phyloP scores from a whole-genome alignment of 345 rosid genomes.

The Diplotaxis tenuifolia region DNA sequence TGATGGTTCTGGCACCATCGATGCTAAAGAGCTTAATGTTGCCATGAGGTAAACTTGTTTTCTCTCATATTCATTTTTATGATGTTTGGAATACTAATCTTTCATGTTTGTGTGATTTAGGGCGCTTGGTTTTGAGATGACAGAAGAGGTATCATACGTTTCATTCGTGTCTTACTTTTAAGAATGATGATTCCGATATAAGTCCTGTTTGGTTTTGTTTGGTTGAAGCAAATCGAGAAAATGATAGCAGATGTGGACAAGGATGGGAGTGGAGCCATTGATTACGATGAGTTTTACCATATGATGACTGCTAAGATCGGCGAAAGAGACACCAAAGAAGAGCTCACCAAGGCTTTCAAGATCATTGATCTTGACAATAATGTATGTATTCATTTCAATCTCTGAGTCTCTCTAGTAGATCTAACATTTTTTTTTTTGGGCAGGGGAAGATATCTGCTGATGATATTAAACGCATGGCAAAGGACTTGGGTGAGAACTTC shows the following conservation, averaged over 20 bases:
- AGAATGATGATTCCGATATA: neutral
- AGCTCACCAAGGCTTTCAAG: conserved; percentile 73
- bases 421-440: no score
- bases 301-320: conserved; percentile 99
- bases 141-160: conserved; percentile 61
- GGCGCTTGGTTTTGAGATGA: conserved; percentile 99
- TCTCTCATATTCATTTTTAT: neutral
- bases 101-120: conserved; percentile 36
- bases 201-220: neutral
- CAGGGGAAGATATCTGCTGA: conserved; percentile 47
- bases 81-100: neutral
- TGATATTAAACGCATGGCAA: conserved; percentile 69
- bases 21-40: conserved; percentile 94
- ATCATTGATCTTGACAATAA: conserved; percentile 86
- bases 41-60: conserved; percentile 74
- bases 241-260: conserved; percentile 96
- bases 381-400: conserved; percentile 37
- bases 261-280: conserved; percentile 96
- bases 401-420: no score
- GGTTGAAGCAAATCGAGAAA: conserved; percentile 45
- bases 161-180: neutral
- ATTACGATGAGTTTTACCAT: conserved; percentile 83
- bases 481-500: conserved; percentile 83
- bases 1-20: conserved; percentile 95
- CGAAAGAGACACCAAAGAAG: conserved; percentile 90